Percentiles rank a stretch among this genome's conserved stretches.
Evolutionary conservation across 768 basidiomycete species (phyloP).

Genomic region (Termitomyces heimii): DNA sequence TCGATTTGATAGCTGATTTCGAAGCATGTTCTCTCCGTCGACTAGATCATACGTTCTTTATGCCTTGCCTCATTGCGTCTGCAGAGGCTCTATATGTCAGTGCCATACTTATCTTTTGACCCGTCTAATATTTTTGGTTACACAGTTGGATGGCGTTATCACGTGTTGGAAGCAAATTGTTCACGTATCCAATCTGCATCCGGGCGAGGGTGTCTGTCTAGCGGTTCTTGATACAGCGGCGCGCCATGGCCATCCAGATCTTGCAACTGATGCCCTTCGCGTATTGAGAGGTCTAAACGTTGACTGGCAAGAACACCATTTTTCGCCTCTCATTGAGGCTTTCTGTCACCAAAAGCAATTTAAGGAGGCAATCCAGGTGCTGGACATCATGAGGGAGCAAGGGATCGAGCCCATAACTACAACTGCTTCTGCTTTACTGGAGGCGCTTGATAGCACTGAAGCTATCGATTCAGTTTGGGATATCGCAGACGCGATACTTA

Average conservation of each 20-base stretch:
- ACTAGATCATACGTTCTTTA: conserved; percentile 54
- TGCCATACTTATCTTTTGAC: background rate
- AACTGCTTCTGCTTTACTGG: conserved; percentile 47
- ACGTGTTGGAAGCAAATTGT: conserved; percentile 59
- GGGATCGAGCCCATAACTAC: conserved; percentile 42
- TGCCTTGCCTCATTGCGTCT: conserved; percentile 58
- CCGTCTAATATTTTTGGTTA: conserved; percentile 1
- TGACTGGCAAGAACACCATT: conserved; percentile 62
- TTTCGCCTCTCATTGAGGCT: conserved; percentile 72
- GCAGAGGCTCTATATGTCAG: conserved; percentile 67
- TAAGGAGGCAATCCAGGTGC: conserved; percentile 54
- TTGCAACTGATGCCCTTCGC: conserved; percentile 62
- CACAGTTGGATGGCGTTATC: conserved; percentile 61
- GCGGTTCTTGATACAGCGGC: conserved; percentile 69
- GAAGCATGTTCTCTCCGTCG: conserved; percentile 50
- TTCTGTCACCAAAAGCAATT: conserved; percentile 52
- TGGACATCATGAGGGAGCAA: conserved; percentile 54
- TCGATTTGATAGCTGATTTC: conserved; percentile 61
- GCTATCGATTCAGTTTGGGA: conserved; percentile 60
- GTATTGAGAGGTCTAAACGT: conserved; percentile 44
- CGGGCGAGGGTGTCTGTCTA: conserved; percentile 71
- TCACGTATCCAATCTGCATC: conserved; percentile 42
- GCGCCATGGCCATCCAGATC: conserved; percentile 62
- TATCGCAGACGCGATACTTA: conserved; percentile 53
- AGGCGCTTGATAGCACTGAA: conserved; percentile 41